Conservation (phyloP, 1,284 basidiomycete species). For the Ustilago hordei region DNA sequence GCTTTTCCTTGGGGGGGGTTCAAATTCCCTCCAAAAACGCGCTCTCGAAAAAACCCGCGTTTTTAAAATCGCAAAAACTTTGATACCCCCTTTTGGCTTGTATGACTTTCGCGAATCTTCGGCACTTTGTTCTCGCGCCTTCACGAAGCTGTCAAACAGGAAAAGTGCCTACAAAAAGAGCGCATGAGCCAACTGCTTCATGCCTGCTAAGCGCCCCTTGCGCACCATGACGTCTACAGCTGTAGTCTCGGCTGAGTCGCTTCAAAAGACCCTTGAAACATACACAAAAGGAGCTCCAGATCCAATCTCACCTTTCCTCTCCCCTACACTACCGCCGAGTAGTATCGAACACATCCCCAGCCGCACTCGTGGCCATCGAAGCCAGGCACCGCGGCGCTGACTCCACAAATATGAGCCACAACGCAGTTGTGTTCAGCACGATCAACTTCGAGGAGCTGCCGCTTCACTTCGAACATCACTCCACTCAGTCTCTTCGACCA, state of each 20-base stretch:
- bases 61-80: too few relatives aligned
- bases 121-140: slow-evolving; percentile 15
- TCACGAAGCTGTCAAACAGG: slow-evolving; percentile 17
- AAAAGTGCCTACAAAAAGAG: neutral
- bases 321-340: neutral
- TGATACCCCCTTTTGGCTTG: too few relatives aligned
- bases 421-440: slow-evolving; percentile 21
- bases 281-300: neutral
- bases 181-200: slow-evolving; percentile 1
- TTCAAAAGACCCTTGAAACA: neutral
- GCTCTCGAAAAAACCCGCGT: too few relatives aligned
- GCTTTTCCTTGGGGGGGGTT: too few relatives aligned
- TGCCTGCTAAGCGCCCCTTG: slow-evolving; percentile 2
- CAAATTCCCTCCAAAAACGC: too few relatives aligned
- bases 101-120: slow-evolving; percentile 32
- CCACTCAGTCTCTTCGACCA: slow-evolving; percentile 26
- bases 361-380: neutral
- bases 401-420: slow-evolving; percentile 13
- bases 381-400: neutral
- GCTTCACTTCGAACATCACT: slow-evolving; percentile 15
- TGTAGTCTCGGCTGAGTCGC: neutral
- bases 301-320: neutral
- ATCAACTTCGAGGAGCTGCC: slow-evolving; percentile 46
- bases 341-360: neutral
- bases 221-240: neutral